Evolutionary conservation across 2,329 filamentous ascomycete species (phyloP), one percentile per base, ranked within the genome.

Genomic region (Aspergillus sclerotialis): DNA sequence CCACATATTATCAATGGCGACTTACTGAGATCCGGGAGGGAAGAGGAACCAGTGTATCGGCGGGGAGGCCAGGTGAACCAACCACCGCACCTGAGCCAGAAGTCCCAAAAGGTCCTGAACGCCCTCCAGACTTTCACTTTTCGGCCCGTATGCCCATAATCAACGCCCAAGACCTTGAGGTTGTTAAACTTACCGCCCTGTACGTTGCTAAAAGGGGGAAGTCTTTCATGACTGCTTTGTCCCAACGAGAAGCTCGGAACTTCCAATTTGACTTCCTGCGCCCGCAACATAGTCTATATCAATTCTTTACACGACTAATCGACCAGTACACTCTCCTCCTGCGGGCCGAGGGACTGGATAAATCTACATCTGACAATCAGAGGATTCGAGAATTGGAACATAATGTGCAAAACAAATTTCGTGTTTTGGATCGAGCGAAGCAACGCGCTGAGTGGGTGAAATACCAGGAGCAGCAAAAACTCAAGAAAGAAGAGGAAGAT

Each of bases 111-210:
- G 90, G 89, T 14, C 90, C 90, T 6, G 80, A 82, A 28, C 80
- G 89, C 53, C 92, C 92, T 11, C 76, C 84, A 37, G 83, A 89
- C 51, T 96, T 93, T 55, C 78, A 84, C 48, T 98, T 95, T 67
- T 94, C 87, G 36, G 89, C 92, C 49, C 84, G 89, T 58, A 94
- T 96, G 86, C 92, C 92, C 38, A 90, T 89, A 48, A 94, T 98
- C 66, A 94, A 83, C 64, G 87, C 93, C 45, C 85, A 94, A 62
- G 92, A 98, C 71, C 68, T 96, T 41, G 78, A 80, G 34, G 71
- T 81, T 15, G 67, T 80, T 38, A 75, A 73, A 43, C 65, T 94
- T 54, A 94, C 90, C 23, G 92, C 92, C 13, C 70, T 94, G 16
- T 95, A 92, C 62, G 87, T 90, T 32, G 92, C 92, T 33, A 89